Evolutionary conservation across 2,329 filamentous ascomycete genomes (phyloP).

Genomic region (Fusarium oligoseptatum): DNA sequence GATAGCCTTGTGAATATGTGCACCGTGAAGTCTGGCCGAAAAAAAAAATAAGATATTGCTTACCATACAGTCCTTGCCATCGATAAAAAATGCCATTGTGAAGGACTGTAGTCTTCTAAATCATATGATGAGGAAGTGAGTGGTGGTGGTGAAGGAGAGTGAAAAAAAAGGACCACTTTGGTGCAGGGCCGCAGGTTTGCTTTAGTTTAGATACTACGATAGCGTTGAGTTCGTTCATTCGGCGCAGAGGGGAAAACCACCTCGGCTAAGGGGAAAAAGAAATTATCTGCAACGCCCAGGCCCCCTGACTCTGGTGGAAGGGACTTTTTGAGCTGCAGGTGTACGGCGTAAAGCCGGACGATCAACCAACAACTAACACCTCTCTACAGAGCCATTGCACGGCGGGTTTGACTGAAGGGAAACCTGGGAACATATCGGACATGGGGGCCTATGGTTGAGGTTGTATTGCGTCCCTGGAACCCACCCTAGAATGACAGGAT

Average conservation of each 20-base stretch:
- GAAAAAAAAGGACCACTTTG: background rate
- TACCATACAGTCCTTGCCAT: constrained; percentile 43
- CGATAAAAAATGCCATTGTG: constrained; percentile 39
- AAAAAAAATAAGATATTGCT: background rate
- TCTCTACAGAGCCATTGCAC: background rate
- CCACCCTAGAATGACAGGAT: background rate
- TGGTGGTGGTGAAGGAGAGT: background rate
- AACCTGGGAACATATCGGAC: background rate
- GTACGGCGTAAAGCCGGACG: constrained; percentile 19
- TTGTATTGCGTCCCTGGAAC: background rate
- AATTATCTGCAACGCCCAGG: constrained; percentile 9
- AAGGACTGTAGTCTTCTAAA: background rate
- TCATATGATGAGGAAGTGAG: background rate
- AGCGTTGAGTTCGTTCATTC: background rate
- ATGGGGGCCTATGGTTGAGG: background rate
- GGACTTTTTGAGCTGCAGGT: constrained; percentile 30
- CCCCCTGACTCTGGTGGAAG: background rate
- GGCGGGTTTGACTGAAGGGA: background rate
- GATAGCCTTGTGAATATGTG: background rate
- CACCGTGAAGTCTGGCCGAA: background rate
- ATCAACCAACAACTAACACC: constrained; percentile 1
- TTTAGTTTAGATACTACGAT: constrained; percentile 9
- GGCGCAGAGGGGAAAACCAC: background rate
- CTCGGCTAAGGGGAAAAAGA: constrained; percentile 8
- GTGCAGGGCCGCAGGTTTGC: constrained; percentile 4